Conservation (phyloP, 176 grass and related monocot genomes). For the Carex myosuroides region DNA sequence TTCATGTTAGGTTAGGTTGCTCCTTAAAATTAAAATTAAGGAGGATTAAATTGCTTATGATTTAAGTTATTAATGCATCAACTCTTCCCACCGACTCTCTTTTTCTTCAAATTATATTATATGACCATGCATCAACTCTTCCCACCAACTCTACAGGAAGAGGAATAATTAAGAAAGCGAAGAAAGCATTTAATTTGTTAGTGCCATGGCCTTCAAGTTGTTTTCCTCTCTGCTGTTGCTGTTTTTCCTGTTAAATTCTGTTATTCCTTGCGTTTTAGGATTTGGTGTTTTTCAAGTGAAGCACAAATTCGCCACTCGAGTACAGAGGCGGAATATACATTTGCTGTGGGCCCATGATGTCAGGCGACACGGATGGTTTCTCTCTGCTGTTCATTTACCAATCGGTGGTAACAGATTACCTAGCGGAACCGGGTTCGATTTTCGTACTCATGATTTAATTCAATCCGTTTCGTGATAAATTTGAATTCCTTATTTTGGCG, state of each 20-base stretch:
- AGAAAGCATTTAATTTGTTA: not conserved
- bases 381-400: conserved; percentile 47
- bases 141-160: not conserved
- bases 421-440: conserved; percentile 55
- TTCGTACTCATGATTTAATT: not conserved
- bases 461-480: not conserved
- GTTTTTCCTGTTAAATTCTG: not conserved
- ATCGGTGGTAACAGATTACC: conserved; percentile 76
- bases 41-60: too few relatives aligned
- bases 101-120: too few relatives aligned
- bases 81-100: too few relatives aligned
- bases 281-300: conserved; percentile 65
- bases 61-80: too few relatives aligned
- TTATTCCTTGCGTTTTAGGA: conserved; percentile 15
- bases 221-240: conserved; percentile 5
- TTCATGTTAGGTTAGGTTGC: too few relatives aligned
- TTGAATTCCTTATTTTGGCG: not conserved
- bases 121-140: too few relatives aligned
- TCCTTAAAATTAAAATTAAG: too few relatives aligned
- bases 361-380: conserved; percentile 39
- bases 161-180: too few relatives aligned
- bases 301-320: conserved; percentile 45
- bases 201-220: conserved; percentile 17
- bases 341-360: conserved; percentile 51
- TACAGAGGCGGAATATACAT: conserved; percentile 19